Conservation (phyloP, 108 stramenopile genomes). For the Schizochytrium sp. region DNA sequence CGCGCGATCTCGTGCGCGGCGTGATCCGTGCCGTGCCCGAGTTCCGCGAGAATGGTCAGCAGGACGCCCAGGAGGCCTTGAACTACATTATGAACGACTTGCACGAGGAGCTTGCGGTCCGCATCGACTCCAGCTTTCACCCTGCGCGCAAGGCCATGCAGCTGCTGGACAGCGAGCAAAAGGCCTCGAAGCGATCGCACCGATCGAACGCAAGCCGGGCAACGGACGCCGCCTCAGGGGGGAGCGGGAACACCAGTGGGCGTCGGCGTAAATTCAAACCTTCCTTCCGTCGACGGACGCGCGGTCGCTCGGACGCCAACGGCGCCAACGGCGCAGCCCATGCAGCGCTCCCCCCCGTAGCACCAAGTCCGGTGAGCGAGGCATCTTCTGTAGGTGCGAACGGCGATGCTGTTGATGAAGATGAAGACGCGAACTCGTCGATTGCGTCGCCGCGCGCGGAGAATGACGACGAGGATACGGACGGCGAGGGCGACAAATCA, state of each 20-base stretch:
- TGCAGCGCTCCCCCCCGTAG: too few species aligned
- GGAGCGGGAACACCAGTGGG: background rate
- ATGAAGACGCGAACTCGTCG: background rate
- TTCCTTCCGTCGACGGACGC: background rate
- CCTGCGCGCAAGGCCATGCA: background rate
- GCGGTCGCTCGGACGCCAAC: background rate
- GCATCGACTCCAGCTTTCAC: background rate
- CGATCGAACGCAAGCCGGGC: background rate
- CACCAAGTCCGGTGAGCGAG: too few species aligned
- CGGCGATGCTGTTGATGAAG: background rate
- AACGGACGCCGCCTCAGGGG: background rate
- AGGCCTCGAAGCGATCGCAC: background rate
- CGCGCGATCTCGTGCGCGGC: slow-evolving; percentile 25
- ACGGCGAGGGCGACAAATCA: background rate
- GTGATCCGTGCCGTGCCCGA: slow-evolving; percentile 69
- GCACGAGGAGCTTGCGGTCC: slow-evolving; percentile 58
- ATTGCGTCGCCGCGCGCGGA: background rate
- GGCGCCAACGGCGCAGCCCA: too few species aligned
- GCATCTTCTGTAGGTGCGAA: too few species aligned
- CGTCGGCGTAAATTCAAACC: background rate
- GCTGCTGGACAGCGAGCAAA: background rate
- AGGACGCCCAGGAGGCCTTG: slow-evolving; percentile 80
- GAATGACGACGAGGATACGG: background rate
- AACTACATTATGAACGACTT: slow-evolving; percentile 76
- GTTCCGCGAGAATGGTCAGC: slow-evolving; percentile 77